Evolutionary conservation across 331 rosid genomes (phyloP), one percentile per base, ranked within the genome.

Genomic region (Telfairia occidentalis): DNA sequence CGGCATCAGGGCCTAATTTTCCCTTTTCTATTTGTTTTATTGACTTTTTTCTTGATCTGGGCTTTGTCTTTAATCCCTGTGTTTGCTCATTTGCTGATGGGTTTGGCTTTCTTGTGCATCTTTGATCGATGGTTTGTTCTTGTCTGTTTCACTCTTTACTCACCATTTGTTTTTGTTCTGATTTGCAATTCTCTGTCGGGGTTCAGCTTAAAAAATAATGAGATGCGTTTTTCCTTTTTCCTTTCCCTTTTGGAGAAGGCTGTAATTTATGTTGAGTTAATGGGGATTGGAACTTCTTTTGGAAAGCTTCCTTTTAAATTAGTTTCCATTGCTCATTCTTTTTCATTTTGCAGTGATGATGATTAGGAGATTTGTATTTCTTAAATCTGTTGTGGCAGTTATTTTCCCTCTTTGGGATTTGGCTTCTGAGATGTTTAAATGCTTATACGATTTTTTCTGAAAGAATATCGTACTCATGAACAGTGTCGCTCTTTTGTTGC

Each of bases 281-380:
- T 71, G 76, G 48, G 38, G 76, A 46, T 7, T 71, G 75, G 53
- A 28, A 28, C 53, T 67, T 23, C 34, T 67, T 67, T 38, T 42
- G 35, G 73, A 67, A 38, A 19, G 30, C 35, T 48, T 71, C 28
- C 18, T n/a, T 46, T 71, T 16, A 3, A 71, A 7, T 29, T 29
- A 54, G 4, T 71, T 28, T 71, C 60, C 23, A 48, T 28, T 70
- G 60, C n/a, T n/a, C 28, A 8, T 57, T 26, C 28, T 63, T 35
- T 23, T 34, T 15, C 75, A 28, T n/a, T 71, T 71, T 80, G 71
- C 75, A 52, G 76, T 77, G 79, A 35, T 77, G 79, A 35, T 24
- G 34, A 40, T 43, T 77, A 29, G 63, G 69, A 28, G 40, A 3
- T 70, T 81, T 86, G 74, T 71, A 32, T 76, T 80, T 45, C 38